phyloP scores from a whole-genome alignment of 371 early-diverging fungal genomes.

The Apophysomyces ossiformis region DNA sequence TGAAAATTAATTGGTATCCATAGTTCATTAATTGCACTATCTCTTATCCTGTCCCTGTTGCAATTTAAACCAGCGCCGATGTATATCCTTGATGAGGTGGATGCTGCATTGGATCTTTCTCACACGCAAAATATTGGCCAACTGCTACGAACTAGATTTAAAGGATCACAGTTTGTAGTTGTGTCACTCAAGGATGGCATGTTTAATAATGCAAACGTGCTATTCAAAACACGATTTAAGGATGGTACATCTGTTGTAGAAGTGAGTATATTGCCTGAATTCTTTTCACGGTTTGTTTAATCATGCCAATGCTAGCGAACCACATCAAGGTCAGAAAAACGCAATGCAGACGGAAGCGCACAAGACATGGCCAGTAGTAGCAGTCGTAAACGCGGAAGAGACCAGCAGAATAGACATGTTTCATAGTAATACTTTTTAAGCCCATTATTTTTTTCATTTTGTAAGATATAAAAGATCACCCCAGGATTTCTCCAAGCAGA shows the following conservation, averaged over 20 bases:
- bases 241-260: constrained; percentile 98
- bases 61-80: constrained; percentile 99
- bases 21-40: constrained; percentile 94
- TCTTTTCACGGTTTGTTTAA: background rate
- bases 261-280: constrained; percentile 18
- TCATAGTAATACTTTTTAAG: background rate
- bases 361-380: background rate
- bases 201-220: constrained; percentile 99
- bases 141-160: constrained; percentile 94
- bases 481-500: too few relatives aligned
- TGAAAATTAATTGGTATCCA: background rate
- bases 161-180: constrained; percentile 98
- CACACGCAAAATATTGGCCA: constrained; percentile 99
- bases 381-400: background rate
- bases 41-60: constrained; percentile 95
- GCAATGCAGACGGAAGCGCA: background rate
- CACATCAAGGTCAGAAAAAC: background rate
- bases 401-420: background rate
- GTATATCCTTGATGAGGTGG: constrained; percentile 99
- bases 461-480: background rate
- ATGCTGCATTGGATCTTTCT: constrained; percentile 98
- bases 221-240: constrained; percentile 95
- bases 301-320: background rate
- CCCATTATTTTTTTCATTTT: background rate
- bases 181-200: constrained; percentile 99